These are phyloP conservation scores for Beauveria asiatica DNA, from an alignment of 2,329 filamentous ascomycete species.

Conservation along the genomic window DNA sequence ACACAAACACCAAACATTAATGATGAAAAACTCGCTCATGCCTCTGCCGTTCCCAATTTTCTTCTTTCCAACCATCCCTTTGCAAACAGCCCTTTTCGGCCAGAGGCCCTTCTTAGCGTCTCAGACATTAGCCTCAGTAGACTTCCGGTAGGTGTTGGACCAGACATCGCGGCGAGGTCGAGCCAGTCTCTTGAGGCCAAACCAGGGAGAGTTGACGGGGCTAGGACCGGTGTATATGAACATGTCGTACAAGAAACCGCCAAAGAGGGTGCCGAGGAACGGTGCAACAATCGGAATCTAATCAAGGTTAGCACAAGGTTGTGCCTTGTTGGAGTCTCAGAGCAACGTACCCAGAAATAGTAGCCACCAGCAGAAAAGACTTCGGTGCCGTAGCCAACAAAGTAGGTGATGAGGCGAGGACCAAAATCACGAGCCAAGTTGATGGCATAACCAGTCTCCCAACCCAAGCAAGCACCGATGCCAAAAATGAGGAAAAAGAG, in stretches of 20 bases:
- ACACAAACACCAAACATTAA: background rate
- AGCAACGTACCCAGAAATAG: conserved; percentile 58
- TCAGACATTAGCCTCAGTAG: conserved; percentile 15
- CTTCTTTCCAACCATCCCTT: background rate
- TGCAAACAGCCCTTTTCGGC: background rate
- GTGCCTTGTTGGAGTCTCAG: background rate
- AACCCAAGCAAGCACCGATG: conserved; percentile 64
- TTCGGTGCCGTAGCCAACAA: conserved; percentile 57
- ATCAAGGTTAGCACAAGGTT: background rate
- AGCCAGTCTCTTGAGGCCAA: conserved; percentile 50
- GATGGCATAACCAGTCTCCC: conserved; percentile 70
- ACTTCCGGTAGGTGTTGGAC: conserved; percentile 26
- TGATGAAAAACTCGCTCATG: background rate
- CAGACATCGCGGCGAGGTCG: conserved; percentile 26
- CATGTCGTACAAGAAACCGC: conserved; percentile 58
- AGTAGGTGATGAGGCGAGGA: conserved; percentile 56
- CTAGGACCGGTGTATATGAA: conserved; percentile 64
- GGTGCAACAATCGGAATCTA: conserved; percentile 66
- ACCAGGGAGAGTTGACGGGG: conserved; percentile 58
- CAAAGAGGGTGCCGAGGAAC: conserved; percentile 55
- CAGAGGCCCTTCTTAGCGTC: background rate
- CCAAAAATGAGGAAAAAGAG: conserved; percentile 68
- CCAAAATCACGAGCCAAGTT: conserved; percentile 67
- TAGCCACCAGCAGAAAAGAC: conserved; percentile 61
- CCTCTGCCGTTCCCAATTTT: background rate